Evolutionary conservation across 2,329 filamentous ascomycete species (phyloP).

Genomic region (Conoideocrella luteorostrata): DNA sequence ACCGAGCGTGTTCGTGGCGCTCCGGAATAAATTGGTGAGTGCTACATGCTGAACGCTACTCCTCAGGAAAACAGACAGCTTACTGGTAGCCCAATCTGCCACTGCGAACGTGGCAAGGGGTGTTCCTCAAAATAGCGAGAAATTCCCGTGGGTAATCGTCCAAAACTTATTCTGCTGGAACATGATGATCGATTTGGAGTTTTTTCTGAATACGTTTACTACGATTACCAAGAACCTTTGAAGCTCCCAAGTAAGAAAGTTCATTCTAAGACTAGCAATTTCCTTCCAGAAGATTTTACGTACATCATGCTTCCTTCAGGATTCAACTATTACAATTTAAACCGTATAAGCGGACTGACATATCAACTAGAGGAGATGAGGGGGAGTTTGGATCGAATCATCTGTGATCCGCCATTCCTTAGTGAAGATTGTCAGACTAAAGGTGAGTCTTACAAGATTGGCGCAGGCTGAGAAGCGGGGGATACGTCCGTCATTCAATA

Average conservation of each 20-base stretch:
- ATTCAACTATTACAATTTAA: neutral
- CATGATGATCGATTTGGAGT: slow-evolving; percentile 68
- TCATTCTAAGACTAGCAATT: too few species aligned
- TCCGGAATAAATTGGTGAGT: slow-evolving; percentile 63
- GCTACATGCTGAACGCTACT: neutral
- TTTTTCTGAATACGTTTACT: slow-evolving; percentile 67
- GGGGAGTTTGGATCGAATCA: slow-evolving; percentile 59
- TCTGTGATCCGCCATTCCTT: slow-evolving; percentile 74
- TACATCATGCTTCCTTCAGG: neutral
- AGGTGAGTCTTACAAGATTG: too few species aligned
- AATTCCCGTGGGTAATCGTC: slow-evolving; percentile 26
- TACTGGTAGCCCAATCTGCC: neutral
- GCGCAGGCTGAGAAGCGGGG: too few species aligned
- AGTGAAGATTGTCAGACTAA: slow-evolving; percentile 78
- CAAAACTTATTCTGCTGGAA: slow-evolving; percentile 62
- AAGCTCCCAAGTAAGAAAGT: slow-evolving; percentile 52
- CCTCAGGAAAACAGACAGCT: neutral
- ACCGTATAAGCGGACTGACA: neutral
- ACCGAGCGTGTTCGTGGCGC: slow-evolving; percentile 69
- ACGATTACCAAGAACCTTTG: slow-evolving; percentile 66
- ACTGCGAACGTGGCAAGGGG: slow-evolving; percentile 1
- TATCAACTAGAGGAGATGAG: slow-evolving; percentile 46
- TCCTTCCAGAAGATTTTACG: too few species aligned
- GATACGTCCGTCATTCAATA: neutral
- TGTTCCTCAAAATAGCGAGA: slow-evolving; percentile 9